Conservation (phyloP, 306 rosid species). For the Sicyos baderoa region DNA sequence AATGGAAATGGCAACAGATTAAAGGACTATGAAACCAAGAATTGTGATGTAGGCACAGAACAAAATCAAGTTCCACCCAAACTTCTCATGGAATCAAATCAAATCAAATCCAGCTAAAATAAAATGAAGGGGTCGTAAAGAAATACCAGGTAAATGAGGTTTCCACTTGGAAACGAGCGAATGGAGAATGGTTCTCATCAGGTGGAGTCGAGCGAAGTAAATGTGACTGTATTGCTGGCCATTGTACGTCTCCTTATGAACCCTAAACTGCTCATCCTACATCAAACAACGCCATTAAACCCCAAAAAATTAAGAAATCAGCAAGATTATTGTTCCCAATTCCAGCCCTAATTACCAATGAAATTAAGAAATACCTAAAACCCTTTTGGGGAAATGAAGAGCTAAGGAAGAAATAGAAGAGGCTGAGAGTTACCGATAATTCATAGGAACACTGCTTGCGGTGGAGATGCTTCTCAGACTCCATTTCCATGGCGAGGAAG, state of each 20-base stretch:
- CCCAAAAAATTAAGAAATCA: background rate
- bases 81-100: background rate
- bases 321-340: background rate
- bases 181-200: slow-evolving; percentile 69
- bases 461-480: slow-evolving; percentile 32
- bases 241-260: slow-evolving; percentile 45
- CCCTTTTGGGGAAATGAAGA: background rate
- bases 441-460: slow-evolving; percentile 47
- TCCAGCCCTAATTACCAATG: background rate
- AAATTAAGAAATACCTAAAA: background rate
- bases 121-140: background rate
- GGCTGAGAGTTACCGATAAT: slow-evolving; percentile 32
- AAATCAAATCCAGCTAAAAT: background rate
- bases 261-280: slow-evolving; percentile 58
- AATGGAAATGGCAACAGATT: background rate
- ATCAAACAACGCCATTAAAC: background rate
- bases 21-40: background rate
- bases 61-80: background rate
- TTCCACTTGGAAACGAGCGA: slow-evolving; percentile 66
- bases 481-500: slow-evolving; percentile 57
- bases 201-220: slow-evolving; percentile 72
- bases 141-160: slow-evolving; percentile 60
- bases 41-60: background rate
- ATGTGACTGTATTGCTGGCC: slow-evolving; percentile 93
- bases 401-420: slow-evolving; percentile 2